Evolutionary conservation across 2,329 filamentous ascomycete species (phyloP).

Genomic region (Pseudopyricularia cyperi): DNA sequence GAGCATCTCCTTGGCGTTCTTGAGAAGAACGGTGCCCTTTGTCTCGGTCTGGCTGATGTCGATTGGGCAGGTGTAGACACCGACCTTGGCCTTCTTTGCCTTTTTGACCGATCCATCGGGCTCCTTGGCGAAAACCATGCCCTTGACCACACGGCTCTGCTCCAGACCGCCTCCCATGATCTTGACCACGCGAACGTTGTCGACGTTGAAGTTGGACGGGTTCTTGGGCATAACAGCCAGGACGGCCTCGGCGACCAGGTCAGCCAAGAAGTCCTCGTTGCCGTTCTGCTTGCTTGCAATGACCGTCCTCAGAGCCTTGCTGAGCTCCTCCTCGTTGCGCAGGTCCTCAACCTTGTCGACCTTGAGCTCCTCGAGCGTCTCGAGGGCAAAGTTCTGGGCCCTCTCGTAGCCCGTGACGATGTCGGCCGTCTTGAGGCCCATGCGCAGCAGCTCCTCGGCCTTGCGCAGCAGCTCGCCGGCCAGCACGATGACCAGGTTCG

Average conservation of each 20-base stretch:
- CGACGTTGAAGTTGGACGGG: conserved; percentile 91
- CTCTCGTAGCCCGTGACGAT: conserved; percentile 93
- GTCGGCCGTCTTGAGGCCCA: conserved; percentile 98
- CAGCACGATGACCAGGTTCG: conserved; percentile 91
- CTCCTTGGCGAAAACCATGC: conserved; percentile 96
- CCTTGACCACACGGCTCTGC: conserved; percentile 88
- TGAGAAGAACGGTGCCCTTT: conserved; percentile 91
- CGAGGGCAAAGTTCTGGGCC: conserved; percentile 77
- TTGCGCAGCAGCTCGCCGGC: conserved; percentile 93
- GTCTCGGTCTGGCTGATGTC: conserved; percentile 96
- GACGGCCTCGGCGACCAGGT: conserved; percentile 73
- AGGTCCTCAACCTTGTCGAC: conserved; percentile 87
- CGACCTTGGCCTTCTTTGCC: conserved; percentile 85
- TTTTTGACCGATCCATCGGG: conserved; percentile 90
- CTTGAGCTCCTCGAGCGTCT: conserved; percentile 73
- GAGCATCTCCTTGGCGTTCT: conserved; percentile 98
- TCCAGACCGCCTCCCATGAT: conserved; percentile 97
- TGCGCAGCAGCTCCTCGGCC: conserved; percentile 87
- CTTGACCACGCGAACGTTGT: conserved; percentile 98
- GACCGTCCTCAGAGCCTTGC: conserved; percentile 91
- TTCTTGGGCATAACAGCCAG: conserved; percentile 92
- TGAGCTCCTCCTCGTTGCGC: conserved; percentile 66
- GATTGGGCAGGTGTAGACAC: conserved; percentile 90
- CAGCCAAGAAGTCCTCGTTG: conserved; percentile 75
- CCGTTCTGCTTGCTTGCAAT: conserved; percentile 95